A percentile compares a stretch with the other conserved stretches of the same genome.
Conservation (phyloP, 495 filamentous ascomycete genomes). For the Aspergillus kassunensis region DNA sequence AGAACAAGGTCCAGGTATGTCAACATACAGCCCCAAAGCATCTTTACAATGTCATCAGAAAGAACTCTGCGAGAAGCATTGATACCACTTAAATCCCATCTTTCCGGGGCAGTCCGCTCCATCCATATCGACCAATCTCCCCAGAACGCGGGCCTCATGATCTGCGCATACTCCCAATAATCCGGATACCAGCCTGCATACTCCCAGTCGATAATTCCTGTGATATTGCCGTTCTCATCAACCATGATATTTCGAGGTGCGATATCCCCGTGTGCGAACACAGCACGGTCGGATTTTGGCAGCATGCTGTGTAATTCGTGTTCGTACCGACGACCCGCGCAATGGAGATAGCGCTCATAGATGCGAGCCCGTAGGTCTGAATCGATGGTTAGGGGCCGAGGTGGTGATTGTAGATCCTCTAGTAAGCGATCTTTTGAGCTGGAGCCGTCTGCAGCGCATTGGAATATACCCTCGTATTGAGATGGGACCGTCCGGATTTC, state of each 20-base stretch:
- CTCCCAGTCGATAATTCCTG: conserved; percentile 46
- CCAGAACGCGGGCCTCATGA: conserved; percentile 29
- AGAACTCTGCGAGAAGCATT: too few species aligned
- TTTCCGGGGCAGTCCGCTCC: conserved; percentile 32
- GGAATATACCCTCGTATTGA: conserved; percentile 2
- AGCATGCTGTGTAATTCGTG: conserved; percentile 30
- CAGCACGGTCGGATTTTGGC: conserved; percentile 25
- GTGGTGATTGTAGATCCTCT: conserved; percentile 27
- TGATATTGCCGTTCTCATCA: conserved; percentile 29
- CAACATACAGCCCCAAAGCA: too few species aligned
- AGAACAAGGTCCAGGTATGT: too few species aligned
- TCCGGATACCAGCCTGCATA: conserved; percentile 42
- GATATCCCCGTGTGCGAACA: conserved; percentile 29
- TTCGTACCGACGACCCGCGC: conserved; percentile 25
- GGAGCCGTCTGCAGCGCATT: too few species aligned
- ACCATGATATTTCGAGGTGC: conserved; percentile 37
- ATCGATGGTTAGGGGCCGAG: conserved; percentile 27
- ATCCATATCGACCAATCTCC: conserved; percentile 39
- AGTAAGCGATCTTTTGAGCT: not conserved
- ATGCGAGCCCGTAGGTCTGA: conserved; percentile 31
- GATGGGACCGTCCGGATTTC: conserved; percentile 26
- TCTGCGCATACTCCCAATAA: conserved; percentile 24
- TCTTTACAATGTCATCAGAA: too few species aligned
- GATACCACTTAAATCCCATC: conserved; percentile 40
- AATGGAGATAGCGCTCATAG: conserved; percentile 34